A percentile compares a stretch with the other conserved stretches of the same genome.
Conservation (phyloP, 805 yeast species). For the Wickerhamomyces pijperi region DNA sequence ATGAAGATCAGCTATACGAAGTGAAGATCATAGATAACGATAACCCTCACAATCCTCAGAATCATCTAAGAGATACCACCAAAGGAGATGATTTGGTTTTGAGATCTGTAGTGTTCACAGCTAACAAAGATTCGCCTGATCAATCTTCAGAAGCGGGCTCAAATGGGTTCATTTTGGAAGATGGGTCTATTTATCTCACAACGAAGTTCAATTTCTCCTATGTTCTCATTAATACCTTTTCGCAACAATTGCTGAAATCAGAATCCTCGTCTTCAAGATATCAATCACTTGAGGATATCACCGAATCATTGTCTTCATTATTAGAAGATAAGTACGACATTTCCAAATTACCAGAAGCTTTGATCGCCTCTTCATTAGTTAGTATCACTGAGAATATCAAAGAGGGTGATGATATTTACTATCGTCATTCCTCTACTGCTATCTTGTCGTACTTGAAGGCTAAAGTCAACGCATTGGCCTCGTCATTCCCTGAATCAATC, state of each 20-base stretch:
- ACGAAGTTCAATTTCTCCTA: conserved; percentile 30
- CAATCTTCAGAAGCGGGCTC: neutral
- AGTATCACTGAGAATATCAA: conserved; percentile 28
- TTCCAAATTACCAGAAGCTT: conserved; percentile 8
- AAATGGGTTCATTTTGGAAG: conserved; percentile 29
- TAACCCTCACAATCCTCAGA: conserved; percentile 23
- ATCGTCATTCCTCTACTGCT: conserved; percentile 30
- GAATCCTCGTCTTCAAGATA: conserved; percentile 14
- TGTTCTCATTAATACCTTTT: conserved; percentile 27
- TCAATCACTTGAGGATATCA: conserved; percentile 31
- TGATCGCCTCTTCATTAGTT: conserved; percentile 13
- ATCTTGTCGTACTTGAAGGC: conserved; percentile 26
- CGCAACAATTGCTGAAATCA: neutral
- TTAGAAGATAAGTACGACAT: conserved; percentile 2
- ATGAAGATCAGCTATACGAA: conserved; percentile 24
- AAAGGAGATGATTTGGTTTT: conserved; percentile 22
- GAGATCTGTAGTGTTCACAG: conserved; percentile 24
- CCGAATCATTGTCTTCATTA: conserved; percentile 21
- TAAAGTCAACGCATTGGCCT: conserved; percentile 26
- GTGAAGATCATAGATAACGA: conserved; percentile 26
- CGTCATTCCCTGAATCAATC: conserved; percentile 27
- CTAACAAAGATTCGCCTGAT: conserved; percentile 1
- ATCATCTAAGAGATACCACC: conserved; percentile 18
- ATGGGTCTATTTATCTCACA: conserved; percentile 28
- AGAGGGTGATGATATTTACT: conserved; percentile 34